A percentile compares a stretch with the other conserved stretches of the same genome.
These are phyloP conservation scores for Fusarium redolens DNA, from an alignment of 2,329 filamentous ascomycete species.

Conservation along the genomic window DNA sequence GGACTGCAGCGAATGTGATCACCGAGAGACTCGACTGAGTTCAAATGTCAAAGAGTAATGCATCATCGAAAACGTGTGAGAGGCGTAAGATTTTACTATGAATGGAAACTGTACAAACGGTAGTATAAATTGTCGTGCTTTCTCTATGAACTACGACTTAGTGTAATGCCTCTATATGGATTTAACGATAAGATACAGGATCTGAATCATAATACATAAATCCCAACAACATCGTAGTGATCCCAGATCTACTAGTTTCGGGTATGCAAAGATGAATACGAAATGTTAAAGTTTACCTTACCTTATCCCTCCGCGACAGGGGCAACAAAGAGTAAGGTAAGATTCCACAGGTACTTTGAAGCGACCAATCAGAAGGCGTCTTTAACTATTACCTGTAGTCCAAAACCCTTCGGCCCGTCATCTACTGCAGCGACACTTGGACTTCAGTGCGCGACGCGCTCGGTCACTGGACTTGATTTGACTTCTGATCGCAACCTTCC, in stretches of 20 bases:
- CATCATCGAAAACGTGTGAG: not conserved
- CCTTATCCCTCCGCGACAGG: conserved; percentile 9
- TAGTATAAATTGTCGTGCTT: not conserved
- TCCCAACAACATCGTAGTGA: not conserved
- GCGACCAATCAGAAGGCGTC: conserved; percentile 20
- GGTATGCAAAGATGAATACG: not conserved
- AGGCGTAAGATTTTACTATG: too few species aligned
- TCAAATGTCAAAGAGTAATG: rapidly evolving
- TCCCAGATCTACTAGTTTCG: not conserved
- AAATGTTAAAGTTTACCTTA: not conserved
- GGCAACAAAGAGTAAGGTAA: not conserved
- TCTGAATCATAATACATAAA: not conserved
- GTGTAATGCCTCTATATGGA: not conserved
- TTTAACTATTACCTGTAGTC: conserved; percentile 25
- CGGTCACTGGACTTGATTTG: conserved; percentile 14
- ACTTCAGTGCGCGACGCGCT: conserved; percentile 30
- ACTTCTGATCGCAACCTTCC: conserved; percentile 26
- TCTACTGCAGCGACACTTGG: not conserved
- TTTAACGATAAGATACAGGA: not conserved
- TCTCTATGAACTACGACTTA: rapidly evolving
- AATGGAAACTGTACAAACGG: not conserved
- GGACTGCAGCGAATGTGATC: rapidly evolving
- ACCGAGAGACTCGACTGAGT: not conserved
- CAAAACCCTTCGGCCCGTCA: conserved; percentile 27
- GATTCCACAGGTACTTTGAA: not conserved